These are phyloP conservation scores for Exophiala mesophila DNA, from an alignment of 2,329 filamentous ascomycete genomes.

Conservation along the genomic window DNA sequence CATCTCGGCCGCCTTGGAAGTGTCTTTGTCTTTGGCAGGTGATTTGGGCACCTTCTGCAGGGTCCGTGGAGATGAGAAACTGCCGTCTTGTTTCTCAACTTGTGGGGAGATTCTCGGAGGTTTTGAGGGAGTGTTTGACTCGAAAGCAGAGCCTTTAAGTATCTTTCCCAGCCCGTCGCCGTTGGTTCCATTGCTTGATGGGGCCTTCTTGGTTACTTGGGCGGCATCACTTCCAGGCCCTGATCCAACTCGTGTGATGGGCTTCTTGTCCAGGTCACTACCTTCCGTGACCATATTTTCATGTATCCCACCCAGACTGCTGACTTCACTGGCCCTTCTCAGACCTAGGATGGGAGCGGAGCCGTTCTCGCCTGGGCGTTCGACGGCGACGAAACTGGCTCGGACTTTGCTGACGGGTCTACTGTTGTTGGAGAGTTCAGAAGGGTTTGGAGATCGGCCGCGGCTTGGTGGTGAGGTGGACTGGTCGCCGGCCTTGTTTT, in stretches of 20 bases:
- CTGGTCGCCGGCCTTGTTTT: slow-evolving; percentile 61
- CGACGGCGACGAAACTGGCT: slow-evolving; percentile 69
- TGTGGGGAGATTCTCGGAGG: slow-evolving; percentile 6
- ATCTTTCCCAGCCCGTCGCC: slow-evolving; percentile 26
- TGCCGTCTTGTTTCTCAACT: slow-evolving; percentile 8
- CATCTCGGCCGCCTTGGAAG: slow-evolving; percentile 14
- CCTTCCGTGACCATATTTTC: slow-evolving; percentile 21
- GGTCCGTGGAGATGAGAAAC: slow-evolving; percentile 9
- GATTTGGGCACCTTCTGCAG: slow-evolving; percentile 11
- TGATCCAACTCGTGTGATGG: slow-evolving; percentile 33
- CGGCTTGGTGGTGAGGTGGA: slow-evolving; percentile 61
- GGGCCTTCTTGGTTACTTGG: not conserved
- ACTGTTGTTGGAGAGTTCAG: slow-evolving; percentile 40
- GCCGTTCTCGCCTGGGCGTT: slow-evolving; percentile 44
- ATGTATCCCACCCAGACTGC: slow-evolving; percentile 25
- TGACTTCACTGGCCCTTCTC: slow-evolving; percentile 36
- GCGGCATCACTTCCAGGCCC: slow-evolving; percentile 18
- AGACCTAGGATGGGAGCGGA: slow-evolving; percentile 36
- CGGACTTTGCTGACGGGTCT: slow-evolving; percentile 69
- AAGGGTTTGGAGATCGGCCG: slow-evolving; percentile 60
- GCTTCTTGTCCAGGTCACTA: slow-evolving; percentile 4
- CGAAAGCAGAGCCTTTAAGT: slow-evolving; percentile 31
- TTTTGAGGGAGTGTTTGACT: slow-evolving; percentile 19
- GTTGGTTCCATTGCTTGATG: slow-evolving; percentile 1
- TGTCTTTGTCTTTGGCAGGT: slow-evolving; percentile 14